Evolutionary conservation across 2,329 filamentous ascomycete genomes (phyloP), one percentile per base, ranked within the genome.

Genomic region (Cadophora luteo-olivacea): DNA sequence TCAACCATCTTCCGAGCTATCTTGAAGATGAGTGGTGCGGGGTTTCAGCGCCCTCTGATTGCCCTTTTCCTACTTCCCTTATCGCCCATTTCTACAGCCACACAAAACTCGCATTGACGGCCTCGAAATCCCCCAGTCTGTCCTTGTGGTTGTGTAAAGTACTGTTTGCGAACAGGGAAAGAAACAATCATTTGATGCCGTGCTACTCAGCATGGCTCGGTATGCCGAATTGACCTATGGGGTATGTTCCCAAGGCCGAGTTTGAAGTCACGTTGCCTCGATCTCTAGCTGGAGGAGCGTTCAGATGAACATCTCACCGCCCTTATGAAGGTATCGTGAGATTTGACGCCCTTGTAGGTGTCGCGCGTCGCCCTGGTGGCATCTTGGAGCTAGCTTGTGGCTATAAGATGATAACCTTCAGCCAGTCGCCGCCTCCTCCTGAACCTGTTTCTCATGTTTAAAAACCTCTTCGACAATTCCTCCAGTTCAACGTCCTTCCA

Each of bases 211-310:
- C 33, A 41, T n/a, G 57, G 57, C n/a, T 60, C 57, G 57, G 57
- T 38, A 60, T 60, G 33, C 12, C 57, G 33, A 60, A 41, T 60
- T 25, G 36, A 25, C 57, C 57, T 60, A 60, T 60, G 36, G 57
- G 36, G 25, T 60, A 41, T 60, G 19, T 60, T 14, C 36, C 57
- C 57, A 45, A 60, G 8, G 22, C 22, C 36, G 57, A 41, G 11
- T 62, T 38, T 16, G 16, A 32, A 29, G 60, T 51, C 60, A 51
- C 41, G 25, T 62, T 62, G 12, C 60, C 24, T 33, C 7, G 7
- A 48, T 5, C 14, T 1, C 3, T 25, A n/a, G 4, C 29, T 25
- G 22, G 41, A 9, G 14, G 24, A 38, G 5, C 49, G 22, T 45
- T 22, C 16, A 62, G 48, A 51, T 62, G 41, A 29, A 33, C 16